phyloP scores from a whole-genome alignment of 352 stramenopile genomes.

The Phytopythium helicoides region DNA sequence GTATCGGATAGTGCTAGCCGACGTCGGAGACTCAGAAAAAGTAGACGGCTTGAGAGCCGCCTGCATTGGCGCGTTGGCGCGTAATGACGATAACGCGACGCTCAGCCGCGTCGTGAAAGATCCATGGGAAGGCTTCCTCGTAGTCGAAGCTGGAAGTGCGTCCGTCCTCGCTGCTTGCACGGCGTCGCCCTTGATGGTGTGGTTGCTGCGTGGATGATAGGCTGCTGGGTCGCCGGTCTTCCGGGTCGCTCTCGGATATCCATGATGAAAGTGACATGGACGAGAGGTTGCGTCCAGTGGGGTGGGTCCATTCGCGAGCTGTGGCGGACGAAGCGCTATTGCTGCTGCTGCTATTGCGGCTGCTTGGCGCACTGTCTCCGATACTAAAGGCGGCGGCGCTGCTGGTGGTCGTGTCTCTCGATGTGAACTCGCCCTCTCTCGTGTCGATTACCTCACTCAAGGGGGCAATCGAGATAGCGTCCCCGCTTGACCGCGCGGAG shows the following conservation, averaged over 20 bases:
- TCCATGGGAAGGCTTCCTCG: conserved; percentile 1
- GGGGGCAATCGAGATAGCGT: neutral
- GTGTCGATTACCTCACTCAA: neutral
- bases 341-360: neutral
- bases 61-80: neutral
- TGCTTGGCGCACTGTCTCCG: neutral
- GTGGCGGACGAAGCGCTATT: neutral
- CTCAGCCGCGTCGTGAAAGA: conserved; percentile 2
- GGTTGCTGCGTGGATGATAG: neutral
- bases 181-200: neutral
- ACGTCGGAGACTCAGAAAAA: conserved; percentile 2
- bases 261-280: conserved; percentile 2
- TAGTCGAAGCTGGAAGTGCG: conserved; percentile 3
- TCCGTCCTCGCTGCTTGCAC: neutral
- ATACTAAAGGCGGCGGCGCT: too few species aligned
- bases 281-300: neutral
- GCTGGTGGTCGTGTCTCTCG: too few species aligned
- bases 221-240: neutral
- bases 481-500: neutral
- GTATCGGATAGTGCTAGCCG: too few species aligned
- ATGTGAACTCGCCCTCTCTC: too few species aligned
- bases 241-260: conserved; percentile 2
- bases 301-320: neutral
- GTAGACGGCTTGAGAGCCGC: neutral
- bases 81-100: conserved; percentile 4